These are phyloP conservation scores for Pseudoperonospora humuli DNA, from an alignment of 352 stramenopile genomes.

Conservation along the genomic window DNA sequence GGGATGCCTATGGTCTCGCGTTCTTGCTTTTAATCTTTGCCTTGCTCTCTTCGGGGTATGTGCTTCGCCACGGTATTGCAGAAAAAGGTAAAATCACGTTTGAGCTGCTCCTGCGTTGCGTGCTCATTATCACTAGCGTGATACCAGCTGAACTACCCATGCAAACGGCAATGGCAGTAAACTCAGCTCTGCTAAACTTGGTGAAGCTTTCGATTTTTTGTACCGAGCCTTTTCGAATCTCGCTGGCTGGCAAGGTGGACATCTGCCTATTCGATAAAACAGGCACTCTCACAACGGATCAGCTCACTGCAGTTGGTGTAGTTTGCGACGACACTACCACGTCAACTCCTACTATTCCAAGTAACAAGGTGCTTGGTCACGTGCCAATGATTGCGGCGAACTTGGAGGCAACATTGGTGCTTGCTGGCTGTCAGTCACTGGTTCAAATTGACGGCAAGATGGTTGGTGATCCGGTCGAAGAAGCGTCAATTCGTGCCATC, in stretches of 20 bases:
- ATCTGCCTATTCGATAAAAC: conserved; percentile 99
- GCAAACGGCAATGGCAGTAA: conserved; percentile 96
- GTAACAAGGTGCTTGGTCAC: conserved; percentile 48
- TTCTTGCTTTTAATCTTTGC: conserved; percentile 95
- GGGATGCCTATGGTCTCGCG: conserved; percentile 95
- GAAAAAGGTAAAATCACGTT: conserved; percentile 92
- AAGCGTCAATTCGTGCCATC: conserved; percentile 94
- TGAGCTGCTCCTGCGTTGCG: conserved; percentile 94
- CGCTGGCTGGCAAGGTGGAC: conserved; percentile 93
- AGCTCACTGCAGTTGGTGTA: conserved; percentile 91
- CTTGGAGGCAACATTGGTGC: conserved; percentile 72
- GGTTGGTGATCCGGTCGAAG: conserved; percentile 97
- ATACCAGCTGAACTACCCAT: conserved; percentile 98
- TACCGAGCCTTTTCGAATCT: conserved; percentile 98
- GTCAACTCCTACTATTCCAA: conserved; percentile 22
- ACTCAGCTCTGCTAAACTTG: conserved; percentile 91
- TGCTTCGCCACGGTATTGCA: conserved; percentile 85
- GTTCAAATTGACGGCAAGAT: conserved; percentile 95
- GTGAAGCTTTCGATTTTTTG: conserved; percentile 96
- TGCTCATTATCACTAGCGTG: conserved; percentile 98
- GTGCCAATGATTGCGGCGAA: conserved; percentile 82
- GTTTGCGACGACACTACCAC: conserved; percentile 67
- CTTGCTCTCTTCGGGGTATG: conserved; percentile 90
- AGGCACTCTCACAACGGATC: conserved; percentile 96
- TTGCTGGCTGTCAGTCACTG: conserved; percentile 94